These are phyloP conservation scores for Schoenoplectus triqueter DNA, from an alignment of 202 grass and related monocot genomes.

Conservation along the genomic window DNA sequence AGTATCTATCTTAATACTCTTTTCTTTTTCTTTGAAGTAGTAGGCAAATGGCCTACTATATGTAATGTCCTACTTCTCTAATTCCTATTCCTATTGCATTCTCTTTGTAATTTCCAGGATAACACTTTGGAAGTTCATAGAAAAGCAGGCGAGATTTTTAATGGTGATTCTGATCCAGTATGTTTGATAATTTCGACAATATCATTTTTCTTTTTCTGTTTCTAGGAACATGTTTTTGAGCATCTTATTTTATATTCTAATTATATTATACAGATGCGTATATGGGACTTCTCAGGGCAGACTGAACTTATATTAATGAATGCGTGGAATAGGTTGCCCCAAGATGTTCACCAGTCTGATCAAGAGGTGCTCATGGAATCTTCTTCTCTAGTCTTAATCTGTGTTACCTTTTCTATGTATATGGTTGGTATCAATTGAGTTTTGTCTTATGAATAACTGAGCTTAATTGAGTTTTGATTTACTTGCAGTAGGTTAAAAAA, in stretches of 20 bases:
- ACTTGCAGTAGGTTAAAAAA: background rate
- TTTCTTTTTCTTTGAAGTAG: too few relatives aligned
- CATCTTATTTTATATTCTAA: slow-evolving; percentile 35
- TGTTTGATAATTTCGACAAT: slow-evolving; percentile 33
- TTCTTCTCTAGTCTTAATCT: slow-evolving; percentile 33
- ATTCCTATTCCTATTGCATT: slow-evolving; percentile 11
- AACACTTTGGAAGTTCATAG: slow-evolving; percentile 84
- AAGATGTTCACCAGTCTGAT: slow-evolving; percentile 64
- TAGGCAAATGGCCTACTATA: too few relatives aligned
- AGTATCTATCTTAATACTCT: background rate
- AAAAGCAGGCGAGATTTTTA: slow-evolving; percentile 80
- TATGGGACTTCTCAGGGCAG: slow-evolving; percentile 94
- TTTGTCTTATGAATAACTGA: background rate
- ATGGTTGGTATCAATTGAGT: slow-evolving; percentile 23
- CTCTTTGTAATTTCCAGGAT: slow-evolving; percentile 56
- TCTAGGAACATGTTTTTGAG: slow-evolving; percentile 9
- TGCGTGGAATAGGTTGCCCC: slow-evolving; percentile 69
- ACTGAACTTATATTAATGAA: slow-evolving; percentile 92
- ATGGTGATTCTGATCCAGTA: slow-evolving; percentile 70
- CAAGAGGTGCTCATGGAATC: slow-evolving; percentile 66
- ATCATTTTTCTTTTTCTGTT: slow-evolving; percentile 23
- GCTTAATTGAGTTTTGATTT: background rate
- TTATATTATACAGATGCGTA: slow-evolving; percentile 62
- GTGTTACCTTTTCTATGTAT: slow-evolving; percentile 29
- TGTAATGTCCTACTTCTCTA: background rate